phyloP scores from a whole-genome alignment of 345 rosid species.

The Hevea brasiliensis region DNA sequence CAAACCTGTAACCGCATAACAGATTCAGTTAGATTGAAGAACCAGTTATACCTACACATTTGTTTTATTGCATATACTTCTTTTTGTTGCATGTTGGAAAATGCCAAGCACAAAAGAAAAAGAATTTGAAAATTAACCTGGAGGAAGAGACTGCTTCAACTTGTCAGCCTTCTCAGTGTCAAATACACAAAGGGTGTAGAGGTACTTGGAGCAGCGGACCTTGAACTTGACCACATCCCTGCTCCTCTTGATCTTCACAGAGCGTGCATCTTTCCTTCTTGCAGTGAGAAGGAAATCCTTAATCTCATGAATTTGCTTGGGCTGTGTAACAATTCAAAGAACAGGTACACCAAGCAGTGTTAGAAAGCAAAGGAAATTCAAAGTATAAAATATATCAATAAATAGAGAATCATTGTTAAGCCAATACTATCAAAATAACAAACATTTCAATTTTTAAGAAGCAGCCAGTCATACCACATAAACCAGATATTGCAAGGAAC shows the following conservation, averaged over 20 bases:
- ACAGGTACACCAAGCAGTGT: background rate
- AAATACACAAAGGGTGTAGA: conserved; percentile 83
- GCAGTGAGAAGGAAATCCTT: conserved; percentile 96
- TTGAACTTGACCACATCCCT: conserved; percentile 82
- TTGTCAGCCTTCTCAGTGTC: conserved; percentile 91
- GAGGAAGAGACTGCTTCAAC: conserved; percentile 96
- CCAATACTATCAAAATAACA: too few relatives aligned
- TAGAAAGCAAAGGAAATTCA: background rate
- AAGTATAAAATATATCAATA: background rate
- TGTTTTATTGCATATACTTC: too few relatives aligned
- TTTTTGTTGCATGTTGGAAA: background rate
- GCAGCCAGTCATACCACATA: background rate
- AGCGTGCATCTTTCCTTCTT: conserved; percentile 89
- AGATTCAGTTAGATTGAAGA: too few relatives aligned
- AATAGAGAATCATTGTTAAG: too few relatives aligned
- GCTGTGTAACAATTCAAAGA: conserved; percentile 45
- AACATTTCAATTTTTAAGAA: too few relatives aligned
- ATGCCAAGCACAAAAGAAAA: background rate
- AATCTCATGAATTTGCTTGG: conserved; percentile 92
- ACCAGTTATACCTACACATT: too few relatives aligned
- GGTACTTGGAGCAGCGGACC: conserved; percentile 89
- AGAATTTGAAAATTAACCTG: conserved; percentile 45
- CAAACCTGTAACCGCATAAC: conserved; percentile 58
- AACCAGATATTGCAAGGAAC: background rate
- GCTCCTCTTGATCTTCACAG: conserved; percentile 89